phyloP scores from a whole-genome alignment of 225 moss, liverwort and hornwort species.

The Climacium dendroides region DNA sequence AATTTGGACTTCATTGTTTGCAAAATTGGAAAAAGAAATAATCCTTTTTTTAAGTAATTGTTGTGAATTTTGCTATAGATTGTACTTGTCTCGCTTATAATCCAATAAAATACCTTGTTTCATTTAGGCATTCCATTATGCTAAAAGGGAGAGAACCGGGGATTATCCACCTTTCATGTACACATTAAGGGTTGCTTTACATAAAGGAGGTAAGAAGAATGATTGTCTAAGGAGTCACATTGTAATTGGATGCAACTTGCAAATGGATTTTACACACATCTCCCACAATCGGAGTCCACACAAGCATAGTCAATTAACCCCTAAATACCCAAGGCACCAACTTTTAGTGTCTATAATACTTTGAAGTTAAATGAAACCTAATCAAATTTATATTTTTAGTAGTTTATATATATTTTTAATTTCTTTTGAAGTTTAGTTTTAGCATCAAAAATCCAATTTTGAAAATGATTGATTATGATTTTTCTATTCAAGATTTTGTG shows the following conservation, averaged over 20 bases:
- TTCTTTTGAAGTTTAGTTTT: no score
- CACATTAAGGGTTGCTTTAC: accelerated
- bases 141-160: background rate
- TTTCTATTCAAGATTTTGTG: no score
- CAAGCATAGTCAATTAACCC: background rate
- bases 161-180: background rate
- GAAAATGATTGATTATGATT: no score
- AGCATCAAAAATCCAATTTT: no score
- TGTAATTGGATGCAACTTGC: background rate
- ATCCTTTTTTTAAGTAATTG: background rate
- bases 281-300: background rate
- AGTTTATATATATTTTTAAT: no score
- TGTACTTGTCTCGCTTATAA: background rate
- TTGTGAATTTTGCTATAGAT: background rate
- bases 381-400: no score
- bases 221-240: background rate
- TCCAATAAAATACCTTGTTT: background rate
- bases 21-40: background rate
- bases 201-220: background rate
- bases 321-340: no score
- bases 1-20: background rate
- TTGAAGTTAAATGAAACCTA: no score
- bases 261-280: background rate
- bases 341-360: no score
- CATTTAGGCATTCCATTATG: background rate